phyloP scores from a whole-genome alignment of 2,329 filamentous ascomycete species.

The Nemania abortiva region DNA sequence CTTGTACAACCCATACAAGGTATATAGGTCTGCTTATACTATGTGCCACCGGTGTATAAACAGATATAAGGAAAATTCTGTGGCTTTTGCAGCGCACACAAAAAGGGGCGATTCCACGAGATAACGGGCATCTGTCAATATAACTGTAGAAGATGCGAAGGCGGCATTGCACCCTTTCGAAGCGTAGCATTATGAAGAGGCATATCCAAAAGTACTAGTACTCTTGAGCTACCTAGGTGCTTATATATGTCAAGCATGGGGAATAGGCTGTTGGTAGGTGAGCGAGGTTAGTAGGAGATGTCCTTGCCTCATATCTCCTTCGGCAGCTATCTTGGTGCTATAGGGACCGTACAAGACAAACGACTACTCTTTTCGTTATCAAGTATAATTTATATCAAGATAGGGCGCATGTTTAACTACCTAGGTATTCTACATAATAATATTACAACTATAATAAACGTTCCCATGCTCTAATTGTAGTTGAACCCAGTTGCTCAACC shows the following conservation, averaged over 20 bases:
- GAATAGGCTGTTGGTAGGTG: too few relatives aligned
- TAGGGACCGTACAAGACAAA: background rate
- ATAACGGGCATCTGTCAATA: background rate
- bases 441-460: background rate
- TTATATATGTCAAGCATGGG: too few relatives aligned
- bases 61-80: background rate
- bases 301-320: background rate
- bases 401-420: background rate
- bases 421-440: background rate
- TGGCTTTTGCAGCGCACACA: background rate
- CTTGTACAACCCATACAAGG: too few relatives aligned
- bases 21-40: background rate
- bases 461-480: background rate
- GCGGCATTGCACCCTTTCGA: too few relatives aligned
- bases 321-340: background rate
- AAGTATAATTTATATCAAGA: background rate
- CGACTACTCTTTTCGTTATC: background rate
- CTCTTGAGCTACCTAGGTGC: too few relatives aligned
- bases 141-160: background rate
- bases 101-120: background rate
- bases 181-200: background rate
- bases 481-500: too few relatives aligned
- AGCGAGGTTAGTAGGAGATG: background rate
- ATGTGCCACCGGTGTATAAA: background rate
- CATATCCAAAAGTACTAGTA: too few relatives aligned